These are phyloP conservation scores for Phaeosphaeria sp. DNA, from an alignment of 2,329 filamentous ascomycete species.

Conservation along the genomic window DNA sequence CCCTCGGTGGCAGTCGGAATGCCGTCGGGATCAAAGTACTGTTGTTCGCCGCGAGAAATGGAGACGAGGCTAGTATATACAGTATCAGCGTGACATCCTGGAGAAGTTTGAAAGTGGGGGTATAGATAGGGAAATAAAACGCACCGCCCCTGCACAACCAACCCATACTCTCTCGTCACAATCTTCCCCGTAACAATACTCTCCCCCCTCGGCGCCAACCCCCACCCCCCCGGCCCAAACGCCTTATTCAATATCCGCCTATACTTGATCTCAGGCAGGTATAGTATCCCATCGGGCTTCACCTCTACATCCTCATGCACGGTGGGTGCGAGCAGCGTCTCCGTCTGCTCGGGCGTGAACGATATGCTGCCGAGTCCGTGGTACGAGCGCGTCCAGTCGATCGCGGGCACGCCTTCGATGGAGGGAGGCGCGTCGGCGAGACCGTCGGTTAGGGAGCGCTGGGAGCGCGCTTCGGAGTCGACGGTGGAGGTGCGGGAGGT, in stretches of 20 bases:
- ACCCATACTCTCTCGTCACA: conserved; percentile 89
- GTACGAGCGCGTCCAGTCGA: conserved; percentile 86
- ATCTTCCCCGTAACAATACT: conserved; percentile 81
- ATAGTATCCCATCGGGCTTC: conserved; percentile 96
- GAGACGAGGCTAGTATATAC: conserved; percentile 94
- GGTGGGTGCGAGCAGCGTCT: conserved; percentile 72
- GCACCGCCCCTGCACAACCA: conserved; percentile 86
- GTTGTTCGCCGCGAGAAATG: conserved; percentile 91
- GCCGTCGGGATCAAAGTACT: conserved; percentile 87
- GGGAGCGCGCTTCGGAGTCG: conserved; percentile 34
- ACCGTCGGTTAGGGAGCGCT: conserved; percentile 56
- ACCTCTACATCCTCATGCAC: conserved; percentile 84
- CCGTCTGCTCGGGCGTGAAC: conserved; percentile 73
- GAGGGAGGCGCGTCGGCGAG: conserved; percentile 58
- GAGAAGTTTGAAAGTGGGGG: too few species aligned
- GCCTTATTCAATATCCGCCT: conserved; percentile 85
- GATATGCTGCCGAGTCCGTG: conserved; percentile 75
- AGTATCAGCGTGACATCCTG: too few species aligned
- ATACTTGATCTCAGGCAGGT: conserved; percentile 98
- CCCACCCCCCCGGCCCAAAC: conserved; percentile 96
- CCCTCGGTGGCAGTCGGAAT: conserved; percentile 95
- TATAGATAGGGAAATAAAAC: conserved; percentile 34
- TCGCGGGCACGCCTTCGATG: conserved; percentile 59
- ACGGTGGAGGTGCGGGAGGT: conserved; percentile 39
- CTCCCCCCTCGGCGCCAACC: conserved; percentile 85